Conservation (phyloP, 257 asterid genomes). For the Solanum bulbocastanum region DNA sequence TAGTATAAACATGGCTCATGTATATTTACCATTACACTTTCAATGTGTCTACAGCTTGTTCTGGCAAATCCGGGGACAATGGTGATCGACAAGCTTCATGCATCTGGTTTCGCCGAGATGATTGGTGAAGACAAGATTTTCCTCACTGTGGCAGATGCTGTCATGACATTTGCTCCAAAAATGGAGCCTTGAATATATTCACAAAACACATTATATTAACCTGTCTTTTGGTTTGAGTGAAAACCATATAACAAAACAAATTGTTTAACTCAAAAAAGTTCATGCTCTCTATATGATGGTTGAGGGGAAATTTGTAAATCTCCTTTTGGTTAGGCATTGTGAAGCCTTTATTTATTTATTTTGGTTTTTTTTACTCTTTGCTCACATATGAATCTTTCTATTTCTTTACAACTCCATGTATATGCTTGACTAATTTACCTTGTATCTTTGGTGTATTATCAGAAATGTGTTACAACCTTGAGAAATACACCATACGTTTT, state of each 20-base stretch:
- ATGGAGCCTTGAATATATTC: slow-evolving; percentile 42
- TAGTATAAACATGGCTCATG: neutral
- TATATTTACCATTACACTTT: neutral
- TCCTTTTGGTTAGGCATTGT: neutral
- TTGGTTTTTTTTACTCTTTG: neutral
- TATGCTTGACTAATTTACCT: neutral
- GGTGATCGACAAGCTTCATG: slow-evolving; percentile 59
- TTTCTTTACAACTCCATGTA: neutral
- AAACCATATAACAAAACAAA: neutral
- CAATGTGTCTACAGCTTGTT: slow-evolving; percentile 37
- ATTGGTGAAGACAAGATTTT: slow-evolving; percentile 66
- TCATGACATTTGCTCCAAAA: slow-evolving; percentile 46
- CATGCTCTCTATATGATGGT: neutral
- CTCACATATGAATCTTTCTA: neutral
- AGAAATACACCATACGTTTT: neutral
- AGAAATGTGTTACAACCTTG: neutral
- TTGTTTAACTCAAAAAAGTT: neutral
- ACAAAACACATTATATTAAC: neutral
- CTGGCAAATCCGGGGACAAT: slow-evolving; percentile 70
- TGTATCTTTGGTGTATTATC: neutral
- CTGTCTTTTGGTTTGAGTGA: neutral
- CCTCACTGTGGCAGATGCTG: slow-evolving; percentile 69
- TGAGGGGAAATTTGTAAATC: neutral
- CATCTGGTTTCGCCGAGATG: slow-evolving; percentile 27
- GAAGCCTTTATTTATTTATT: neutral